Conservation (phyloP, 2,329 filamentous ascomycete genomes). For the Talaromyces sp. region DNA sequence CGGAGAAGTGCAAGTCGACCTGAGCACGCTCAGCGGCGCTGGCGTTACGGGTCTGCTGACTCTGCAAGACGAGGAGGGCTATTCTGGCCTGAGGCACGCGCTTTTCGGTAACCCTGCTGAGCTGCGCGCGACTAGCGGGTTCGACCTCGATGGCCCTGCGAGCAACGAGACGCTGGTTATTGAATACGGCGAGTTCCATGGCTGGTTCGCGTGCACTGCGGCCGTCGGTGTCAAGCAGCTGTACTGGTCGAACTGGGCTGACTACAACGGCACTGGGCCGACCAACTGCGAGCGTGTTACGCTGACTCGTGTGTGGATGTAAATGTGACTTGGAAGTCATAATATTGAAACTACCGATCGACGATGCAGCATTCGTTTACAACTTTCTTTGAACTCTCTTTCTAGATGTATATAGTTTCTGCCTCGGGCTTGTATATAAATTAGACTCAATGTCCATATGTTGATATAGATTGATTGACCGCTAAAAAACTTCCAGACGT, state of each 20-base stretch:
- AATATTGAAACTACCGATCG: neutral
- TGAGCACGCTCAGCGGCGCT: neutral
- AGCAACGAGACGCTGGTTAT: neutral
- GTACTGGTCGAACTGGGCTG: neutral
- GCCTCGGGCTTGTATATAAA: neutral
- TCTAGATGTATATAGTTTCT: neutral
- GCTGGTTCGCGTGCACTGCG: neutral
- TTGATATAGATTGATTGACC: neutral
- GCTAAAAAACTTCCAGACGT: neutral
- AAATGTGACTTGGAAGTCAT: neutral
- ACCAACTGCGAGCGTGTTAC: neutral
- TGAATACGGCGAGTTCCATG: neutral
- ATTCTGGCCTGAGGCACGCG: neutral
- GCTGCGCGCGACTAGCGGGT: neutral
- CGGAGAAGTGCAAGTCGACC: neutral
- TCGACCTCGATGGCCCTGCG: neutral
- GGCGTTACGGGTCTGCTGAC: neutral
- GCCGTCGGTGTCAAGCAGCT: neutral
- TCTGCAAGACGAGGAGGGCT: neutral
- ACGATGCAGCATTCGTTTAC: neutral
- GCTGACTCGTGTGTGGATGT: neutral
- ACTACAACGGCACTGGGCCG: neutral
- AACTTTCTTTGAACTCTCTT: neutral
- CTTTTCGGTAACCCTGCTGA: neutral
- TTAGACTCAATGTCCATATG: neutral